A percentile compares a stretch with the other conserved stretches of the same genome.
Evolutionary conservation across 78 protist genomes (phyloP).

Genomic region (Dictyostelium intermedium): DNA sequence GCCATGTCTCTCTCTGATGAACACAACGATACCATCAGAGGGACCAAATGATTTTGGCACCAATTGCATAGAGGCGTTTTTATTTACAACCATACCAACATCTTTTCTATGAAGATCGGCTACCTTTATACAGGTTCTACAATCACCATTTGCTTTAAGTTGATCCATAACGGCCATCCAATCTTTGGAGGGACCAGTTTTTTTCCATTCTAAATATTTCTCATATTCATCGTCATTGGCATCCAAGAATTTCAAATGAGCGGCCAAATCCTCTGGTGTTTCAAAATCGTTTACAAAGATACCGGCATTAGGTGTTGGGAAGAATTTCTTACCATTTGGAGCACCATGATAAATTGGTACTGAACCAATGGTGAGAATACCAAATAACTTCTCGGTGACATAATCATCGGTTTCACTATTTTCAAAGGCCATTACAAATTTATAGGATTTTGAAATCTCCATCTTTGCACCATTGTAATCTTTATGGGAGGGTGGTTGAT

Average conservation of each 20-base stretch:
- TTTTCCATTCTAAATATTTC: constrained; percentile 48
- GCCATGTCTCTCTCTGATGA: constrained; percentile 15
- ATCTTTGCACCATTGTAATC: constrained; percentile 63
- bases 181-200: constrained; percentile 26
- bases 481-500: background rate
- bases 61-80: background rate
- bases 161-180: constrained; percentile 39
- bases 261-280: constrained; percentile 27
- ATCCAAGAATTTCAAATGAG: constrained; percentile 12
- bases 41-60: constrained; percentile 11
- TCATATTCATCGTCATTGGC: constrained; percentile 43
- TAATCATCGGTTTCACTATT: constrained; percentile 78
- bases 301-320: constrained; percentile 14
- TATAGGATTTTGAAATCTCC: constrained; percentile 10
- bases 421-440: constrained; percentile 79
- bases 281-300: constrained; percentile 49
- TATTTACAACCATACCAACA: constrained; percentile 34
- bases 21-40: constrained; percentile 44
- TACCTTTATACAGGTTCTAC: constrained; percentile 26
- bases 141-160: background rate
- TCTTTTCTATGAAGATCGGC: constrained; percentile 54
- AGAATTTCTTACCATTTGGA: constrained; percentile 60
- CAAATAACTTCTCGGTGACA: constrained; percentile 86
- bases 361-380: constrained; percentile 34
- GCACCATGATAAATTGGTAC: constrained; percentile 79